Conservation (phyloP, 2,329 filamentous ascomycete species). For the Botrytis fragariae region DNA sequence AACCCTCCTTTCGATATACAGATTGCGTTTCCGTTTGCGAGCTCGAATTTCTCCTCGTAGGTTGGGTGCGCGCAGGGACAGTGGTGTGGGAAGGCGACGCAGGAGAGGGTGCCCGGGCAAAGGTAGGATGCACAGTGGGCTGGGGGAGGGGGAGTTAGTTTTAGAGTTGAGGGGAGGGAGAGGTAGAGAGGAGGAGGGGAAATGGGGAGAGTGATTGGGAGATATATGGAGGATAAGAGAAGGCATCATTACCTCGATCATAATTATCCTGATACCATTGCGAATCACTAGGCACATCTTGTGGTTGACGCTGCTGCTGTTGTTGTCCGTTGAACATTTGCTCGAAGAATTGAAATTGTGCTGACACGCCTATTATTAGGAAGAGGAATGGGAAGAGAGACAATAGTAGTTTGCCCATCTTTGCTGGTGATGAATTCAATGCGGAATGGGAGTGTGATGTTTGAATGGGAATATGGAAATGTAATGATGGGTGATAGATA, state of each 20-base stretch:
- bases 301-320: conserved; percentile 50
- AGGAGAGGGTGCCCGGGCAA: conserved; percentile 90
- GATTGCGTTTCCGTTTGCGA: conserved; percentile 67
- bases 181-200: background rate
- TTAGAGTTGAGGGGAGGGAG: background rate
- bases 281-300: conserved; percentile 83
- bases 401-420: conserved; percentile 34
- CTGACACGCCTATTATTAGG: conserved; percentile 56
- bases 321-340: conserved; percentile 82
- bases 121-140: conserved; percentile 92
- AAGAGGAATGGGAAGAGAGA: conserved; percentile 55
- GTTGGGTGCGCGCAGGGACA: conserved; percentile 84
- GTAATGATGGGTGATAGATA: background rate
- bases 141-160: conserved; percentile 38
- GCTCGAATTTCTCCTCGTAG: conserved; percentile 75
- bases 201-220: too few relatives aligned
- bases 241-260: conserved; percentile 55
- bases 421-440: too few relatives aligned
- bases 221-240: background rate
- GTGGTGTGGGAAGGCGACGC: conserved; percentile 94
- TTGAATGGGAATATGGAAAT: background rate
- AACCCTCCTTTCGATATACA: conserved; percentile 76
- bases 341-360: conserved; percentile 97
- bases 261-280: conserved; percentile 73
- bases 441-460: background rate